Evolutionary conservation across 805 yeast species (phyloP).

Genomic region (Wickerhamomyces pijperi): DNA sequence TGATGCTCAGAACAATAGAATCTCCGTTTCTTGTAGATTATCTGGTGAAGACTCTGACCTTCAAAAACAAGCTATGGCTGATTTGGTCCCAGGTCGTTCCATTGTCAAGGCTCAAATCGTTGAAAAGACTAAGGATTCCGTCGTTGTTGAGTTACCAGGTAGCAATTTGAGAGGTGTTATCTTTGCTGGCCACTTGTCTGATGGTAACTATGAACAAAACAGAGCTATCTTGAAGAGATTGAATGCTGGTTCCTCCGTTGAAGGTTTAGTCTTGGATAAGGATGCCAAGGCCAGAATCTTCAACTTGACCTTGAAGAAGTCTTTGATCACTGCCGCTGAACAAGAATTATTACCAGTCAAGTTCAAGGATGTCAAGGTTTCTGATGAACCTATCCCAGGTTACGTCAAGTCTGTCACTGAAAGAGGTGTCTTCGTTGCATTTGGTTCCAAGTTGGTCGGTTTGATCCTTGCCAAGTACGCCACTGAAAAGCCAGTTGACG

Average conservation of each 20-base stretch:
- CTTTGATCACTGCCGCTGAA: constrained; percentile 57
- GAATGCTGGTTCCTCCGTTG: constrained; percentile 46
- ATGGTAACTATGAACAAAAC: constrained; percentile 63
- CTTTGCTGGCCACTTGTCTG: constrained; percentile 64
- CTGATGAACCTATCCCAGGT: constrained; percentile 47
- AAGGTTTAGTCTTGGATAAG: constrained; percentile 58
- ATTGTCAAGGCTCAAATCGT: constrained; percentile 48
- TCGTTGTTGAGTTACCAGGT: constrained; percentile 45
- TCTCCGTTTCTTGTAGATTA: constrained; percentile 67
- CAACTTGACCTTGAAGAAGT: constrained; percentile 50
- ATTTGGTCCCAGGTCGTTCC: constrained; percentile 49
- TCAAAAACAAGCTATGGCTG: constrained; percentile 35
- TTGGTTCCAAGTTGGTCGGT: constrained; percentile 74
- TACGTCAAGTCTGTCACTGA: constrained; percentile 69
- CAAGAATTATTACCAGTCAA: constrained; percentile 39
- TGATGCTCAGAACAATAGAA: constrained; percentile 38
- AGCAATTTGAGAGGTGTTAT: constrained; percentile 57
- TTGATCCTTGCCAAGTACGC: constrained; percentile 69
- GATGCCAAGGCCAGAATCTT: constrained; percentile 51
- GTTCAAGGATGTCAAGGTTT: constrained; percentile 46
- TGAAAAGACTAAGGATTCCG: constrained; percentile 67
- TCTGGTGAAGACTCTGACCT: constrained; percentile 36
- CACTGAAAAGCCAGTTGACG: constrained; percentile 39
- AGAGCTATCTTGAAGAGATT: constrained; percentile 54
- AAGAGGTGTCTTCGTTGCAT: constrained; percentile 74